These are phyloP conservation scores for Diplodia mutila DNA, from an alignment of 2,329 filamentous ascomycete species.

Conservation along the genomic window DNA sequence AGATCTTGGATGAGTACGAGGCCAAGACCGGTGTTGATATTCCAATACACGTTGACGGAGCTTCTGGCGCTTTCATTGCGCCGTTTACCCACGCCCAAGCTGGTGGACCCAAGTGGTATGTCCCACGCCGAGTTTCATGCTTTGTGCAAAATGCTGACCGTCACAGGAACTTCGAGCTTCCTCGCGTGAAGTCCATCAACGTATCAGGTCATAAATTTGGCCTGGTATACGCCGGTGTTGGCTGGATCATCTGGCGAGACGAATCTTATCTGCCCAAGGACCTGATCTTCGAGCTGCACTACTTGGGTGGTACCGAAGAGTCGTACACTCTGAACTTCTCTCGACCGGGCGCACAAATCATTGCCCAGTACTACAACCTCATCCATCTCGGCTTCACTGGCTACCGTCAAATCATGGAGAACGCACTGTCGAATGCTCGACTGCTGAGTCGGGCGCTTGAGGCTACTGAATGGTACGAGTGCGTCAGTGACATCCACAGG, in stretches of 20 bases:
- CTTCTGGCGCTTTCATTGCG: slow-evolving; percentile 64
- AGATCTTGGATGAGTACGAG: slow-evolving; percentile 67
- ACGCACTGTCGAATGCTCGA: slow-evolving; percentile 66
- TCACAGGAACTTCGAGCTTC: slow-evolving; percentile 62
- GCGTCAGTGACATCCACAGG: slow-evolving; percentile 66
- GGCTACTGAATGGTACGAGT: slow-evolving; percentile 65
- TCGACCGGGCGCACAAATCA: slow-evolving; percentile 69
- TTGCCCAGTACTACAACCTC: slow-evolving; percentile 74
- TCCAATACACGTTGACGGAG: slow-evolving; percentile 68
- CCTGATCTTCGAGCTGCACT: slow-evolving; percentile 71
- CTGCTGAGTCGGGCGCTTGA: slow-evolving; percentile 67
- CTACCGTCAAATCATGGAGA: slow-evolving; percentile 68
- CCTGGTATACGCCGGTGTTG: slow-evolving; percentile 68
- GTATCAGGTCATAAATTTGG: slow-evolving; percentile 65
- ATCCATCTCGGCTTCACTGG: slow-evolving; percentile 71
- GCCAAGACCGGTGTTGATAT: slow-evolving; percentile 65
- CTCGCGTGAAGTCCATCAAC: slow-evolving; percentile 69
- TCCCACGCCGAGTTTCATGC: not conserved
- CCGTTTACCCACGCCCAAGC: slow-evolving; percentile 62
- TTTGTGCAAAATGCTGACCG: not conserved
- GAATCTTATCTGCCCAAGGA: slow-evolving; percentile 67
- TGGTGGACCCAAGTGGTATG: slow-evolving; percentile 62
- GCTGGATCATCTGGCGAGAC: slow-evolving; percentile 73
- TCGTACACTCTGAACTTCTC: slow-evolving; percentile 75
- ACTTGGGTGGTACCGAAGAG: slow-evolving; percentile 72